Conservation (phyloP, 306 rosid genomes). For the Cicer cuneatum region DNA sequence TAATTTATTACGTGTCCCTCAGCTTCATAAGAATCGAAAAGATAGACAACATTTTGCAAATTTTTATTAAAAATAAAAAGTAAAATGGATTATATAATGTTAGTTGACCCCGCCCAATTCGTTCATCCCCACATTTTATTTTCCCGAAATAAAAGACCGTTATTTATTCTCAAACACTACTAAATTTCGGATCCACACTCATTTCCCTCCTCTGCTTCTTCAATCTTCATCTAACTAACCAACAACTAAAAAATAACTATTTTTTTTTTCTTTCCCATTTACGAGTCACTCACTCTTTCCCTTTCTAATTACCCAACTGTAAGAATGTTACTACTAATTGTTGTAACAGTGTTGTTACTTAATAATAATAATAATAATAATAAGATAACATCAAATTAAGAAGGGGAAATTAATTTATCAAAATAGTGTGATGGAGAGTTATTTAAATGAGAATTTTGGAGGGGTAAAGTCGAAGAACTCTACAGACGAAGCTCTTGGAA, state of each 20-base stretch:
- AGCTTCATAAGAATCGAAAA: too few species aligned
- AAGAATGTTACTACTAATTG: background rate
- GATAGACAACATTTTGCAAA: too few species aligned
- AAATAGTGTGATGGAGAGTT: conserved; percentile 64
- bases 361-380: background rate
- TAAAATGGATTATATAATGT: background rate
- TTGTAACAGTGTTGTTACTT: conserved; percentile 17
- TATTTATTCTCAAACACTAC: conserved; percentile 43
- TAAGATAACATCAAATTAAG: background rate
- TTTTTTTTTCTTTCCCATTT: background rate
- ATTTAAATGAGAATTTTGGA: conserved; percentile 72
- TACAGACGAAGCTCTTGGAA: conserved; percentile 69
- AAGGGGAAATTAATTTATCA: background rate
- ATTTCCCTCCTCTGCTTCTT: conserved; percentile 39
- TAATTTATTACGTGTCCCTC: too few species aligned
- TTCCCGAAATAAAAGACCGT: conserved; percentile 46
- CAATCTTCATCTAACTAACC: conserved; percentile 24
- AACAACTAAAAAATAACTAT: conserved; percentile 9
- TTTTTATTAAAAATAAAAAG: background rate
- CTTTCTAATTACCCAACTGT: conserved; percentile 11
- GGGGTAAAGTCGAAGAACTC: conserved; percentile 74
- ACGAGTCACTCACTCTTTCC: conserved; percentile 26
- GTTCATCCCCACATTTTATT: conserved; percentile 43
- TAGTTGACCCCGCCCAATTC: conserved; percentile 51
- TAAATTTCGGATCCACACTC: conserved; percentile 57